phyloP scores from a whole-genome alignment of 768 basidiomycete species.

The Russula compacta region DNA sequence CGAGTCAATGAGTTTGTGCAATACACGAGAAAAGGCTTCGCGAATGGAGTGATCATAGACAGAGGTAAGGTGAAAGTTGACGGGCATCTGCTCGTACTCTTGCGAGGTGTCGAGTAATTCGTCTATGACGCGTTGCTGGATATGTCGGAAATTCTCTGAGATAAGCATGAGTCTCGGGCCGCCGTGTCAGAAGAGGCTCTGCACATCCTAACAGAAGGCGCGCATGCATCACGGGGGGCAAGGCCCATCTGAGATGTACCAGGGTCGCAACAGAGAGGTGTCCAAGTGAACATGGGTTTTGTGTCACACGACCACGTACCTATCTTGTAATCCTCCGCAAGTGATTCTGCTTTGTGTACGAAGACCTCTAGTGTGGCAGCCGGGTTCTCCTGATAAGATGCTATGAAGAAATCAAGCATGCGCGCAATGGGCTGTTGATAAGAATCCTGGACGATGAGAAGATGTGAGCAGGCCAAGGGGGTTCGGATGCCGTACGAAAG shows the following conservation, averaged over 20 bases:
- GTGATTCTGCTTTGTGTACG: conserved; percentile 89
- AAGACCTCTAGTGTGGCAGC: conserved; percentile 81
- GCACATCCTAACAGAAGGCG: background rate
- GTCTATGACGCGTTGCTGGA: conserved; percentile 79
- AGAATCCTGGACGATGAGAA: conserved; percentile 44
- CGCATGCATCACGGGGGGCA: background rate
- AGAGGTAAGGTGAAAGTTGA: conserved; percentile 87
- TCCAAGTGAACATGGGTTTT: background rate
- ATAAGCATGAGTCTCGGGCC: background rate
- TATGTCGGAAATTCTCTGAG: conserved; percentile 83
- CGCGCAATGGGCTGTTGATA: conserved; percentile 79
- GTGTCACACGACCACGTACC: conserved; percentile 38
- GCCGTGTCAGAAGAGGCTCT: background rate
- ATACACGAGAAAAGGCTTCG: conserved; percentile 84
- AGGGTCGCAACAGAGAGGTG: background rate
- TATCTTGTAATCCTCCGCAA: conserved; percentile 85
- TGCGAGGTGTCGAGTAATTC: conserved; percentile 65
- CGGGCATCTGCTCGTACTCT: conserved; percentile 69
- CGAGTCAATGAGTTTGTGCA: conserved; percentile 80
- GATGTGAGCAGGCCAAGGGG: background rate
- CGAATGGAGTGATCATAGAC: conserved; percentile 89
- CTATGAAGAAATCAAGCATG: conserved; percentile 72
- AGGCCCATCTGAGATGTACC: background rate
- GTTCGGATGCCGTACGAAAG: background rate
- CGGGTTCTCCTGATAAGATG: conserved; percentile 68